Conservation (phyloP, 129 eudicot species). For the Pseudognaphalium luteoalbum region DNA sequence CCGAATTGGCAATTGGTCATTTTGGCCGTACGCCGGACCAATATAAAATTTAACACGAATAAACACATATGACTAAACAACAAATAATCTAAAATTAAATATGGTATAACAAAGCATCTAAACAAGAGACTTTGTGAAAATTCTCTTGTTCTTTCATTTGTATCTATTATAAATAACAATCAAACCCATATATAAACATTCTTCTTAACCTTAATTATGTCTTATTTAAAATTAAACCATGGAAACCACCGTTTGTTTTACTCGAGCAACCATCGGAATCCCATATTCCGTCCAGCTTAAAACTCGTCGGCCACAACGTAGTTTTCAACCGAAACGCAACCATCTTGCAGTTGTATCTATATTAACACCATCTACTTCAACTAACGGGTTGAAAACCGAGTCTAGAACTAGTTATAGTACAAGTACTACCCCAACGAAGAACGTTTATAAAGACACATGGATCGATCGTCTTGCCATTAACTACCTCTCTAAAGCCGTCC, state of each 20-base stretch:
- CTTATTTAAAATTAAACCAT: constrained; percentile 21
- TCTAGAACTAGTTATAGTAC: background rate
- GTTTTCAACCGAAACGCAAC: constrained; percentile 9
- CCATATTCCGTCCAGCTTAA: constrained; percentile 5
- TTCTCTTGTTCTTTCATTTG: constrained; percentile 34
- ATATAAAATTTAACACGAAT: too few relatives aligned
- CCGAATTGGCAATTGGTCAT: too few relatives aligned
- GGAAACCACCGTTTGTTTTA: constrained; percentile 38
- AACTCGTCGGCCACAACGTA: background rate
- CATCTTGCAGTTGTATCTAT: constrained; percentile 33
- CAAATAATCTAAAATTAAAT: background rate
- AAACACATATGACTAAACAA: too few relatives aligned
- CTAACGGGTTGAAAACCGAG: background rate
- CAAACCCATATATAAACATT: constrained; percentile 3
- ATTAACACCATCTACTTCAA: constrained; percentile 13
- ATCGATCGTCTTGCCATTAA: constrained; percentile 60
- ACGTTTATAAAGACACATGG: constrained; percentile 59
- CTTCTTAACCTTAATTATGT: background rate
- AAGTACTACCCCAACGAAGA: constrained; percentile 24
- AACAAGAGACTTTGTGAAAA: constrained; percentile 16
- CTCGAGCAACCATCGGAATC: constrained; percentile 14
- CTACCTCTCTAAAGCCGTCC: constrained; percentile 69
- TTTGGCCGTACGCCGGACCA: too few relatives aligned
- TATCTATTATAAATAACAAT: constrained; percentile 1
- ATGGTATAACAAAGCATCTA: constrained; percentile 24